Evolutionary conservation across 768 basidiomycete genomes (phyloP).

Genomic region (Suillus ampliporus): DNA sequence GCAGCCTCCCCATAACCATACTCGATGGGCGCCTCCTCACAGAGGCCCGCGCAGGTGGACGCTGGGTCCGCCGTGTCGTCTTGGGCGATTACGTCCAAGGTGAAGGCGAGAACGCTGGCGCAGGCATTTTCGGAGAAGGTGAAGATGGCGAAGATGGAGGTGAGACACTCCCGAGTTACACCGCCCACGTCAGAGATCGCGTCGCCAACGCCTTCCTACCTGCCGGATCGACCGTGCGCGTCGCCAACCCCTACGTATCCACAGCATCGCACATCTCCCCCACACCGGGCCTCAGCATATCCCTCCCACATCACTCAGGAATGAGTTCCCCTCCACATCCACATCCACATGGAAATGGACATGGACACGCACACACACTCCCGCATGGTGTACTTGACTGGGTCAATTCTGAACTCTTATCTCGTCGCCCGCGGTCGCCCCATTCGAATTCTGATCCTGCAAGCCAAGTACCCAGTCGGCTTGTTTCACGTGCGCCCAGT

Average conservation of each 20-base stretch:
- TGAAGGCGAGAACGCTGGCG: slow-evolving; percentile 10
- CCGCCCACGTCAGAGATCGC: slow-evolving; percentile 87
- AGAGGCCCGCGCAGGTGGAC: slow-evolving; percentile 75
- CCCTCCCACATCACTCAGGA: slow-evolving; percentile 40
- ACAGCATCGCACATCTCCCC: slow-evolving; percentile 37
- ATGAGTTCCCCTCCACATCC: slow-evolving; percentile 41
- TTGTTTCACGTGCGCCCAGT: slow-evolving; percentile 53
- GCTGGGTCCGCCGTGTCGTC: slow-evolving; percentile 77
- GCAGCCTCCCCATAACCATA: slow-evolving; percentile 88
- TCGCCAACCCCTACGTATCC: slow-evolving; percentile 66
- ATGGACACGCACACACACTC: neutral
- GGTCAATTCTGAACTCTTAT: slow-evolving; percentile 85
- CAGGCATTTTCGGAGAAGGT: slow-evolving; percentile 46
- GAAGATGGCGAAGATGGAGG: slow-evolving; percentile 52
- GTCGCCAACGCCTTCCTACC: slow-evolving; percentile 80
- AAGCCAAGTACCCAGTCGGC: slow-evolving; percentile 33
- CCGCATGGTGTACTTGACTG: slow-evolving; percentile 54
- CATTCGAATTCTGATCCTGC: slow-evolving; percentile 34
- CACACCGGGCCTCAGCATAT: neutral
- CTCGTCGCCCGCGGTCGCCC: slow-evolving; percentile 56
- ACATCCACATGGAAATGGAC: neutral
- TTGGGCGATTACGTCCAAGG: slow-evolving; percentile 44
- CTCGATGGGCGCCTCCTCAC: slow-evolving; percentile 74
- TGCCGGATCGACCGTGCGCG: slow-evolving; percentile 64
- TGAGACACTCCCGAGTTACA: slow-evolving; percentile 86